Percentiles rank a stretch among this genome's conserved stretches.
Evolutionary conservation across 495 filamentous ascomycete genomes (phyloP).

Genomic region (Penicillium verhagenii): DNA sequence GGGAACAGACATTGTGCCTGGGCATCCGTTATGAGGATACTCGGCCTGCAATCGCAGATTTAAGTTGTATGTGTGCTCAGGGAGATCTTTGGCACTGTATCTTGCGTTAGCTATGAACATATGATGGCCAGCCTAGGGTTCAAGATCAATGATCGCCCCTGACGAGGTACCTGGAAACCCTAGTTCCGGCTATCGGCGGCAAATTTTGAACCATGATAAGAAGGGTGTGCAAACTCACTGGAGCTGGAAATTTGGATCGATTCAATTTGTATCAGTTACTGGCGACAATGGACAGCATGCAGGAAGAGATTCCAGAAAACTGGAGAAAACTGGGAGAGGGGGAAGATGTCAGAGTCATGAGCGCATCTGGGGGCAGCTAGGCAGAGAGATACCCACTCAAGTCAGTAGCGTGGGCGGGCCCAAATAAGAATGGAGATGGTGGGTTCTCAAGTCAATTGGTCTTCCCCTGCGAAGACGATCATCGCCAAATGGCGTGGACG

Average conservation of each 20-base stretch:
- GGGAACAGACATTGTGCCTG: conserved; percentile 23
- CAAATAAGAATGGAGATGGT: conserved; percentile 15
- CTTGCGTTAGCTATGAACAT: conserved; percentile 2
- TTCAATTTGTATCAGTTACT: neutral
- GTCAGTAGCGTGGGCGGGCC: conserved; percentile 16
- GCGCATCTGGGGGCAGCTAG: conserved; percentile 6
- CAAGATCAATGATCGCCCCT: neutral
- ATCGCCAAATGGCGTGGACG: conserved; percentile 8
- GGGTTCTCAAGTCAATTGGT: conserved; percentile 23
- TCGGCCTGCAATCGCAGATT: conserved; percentile 1
- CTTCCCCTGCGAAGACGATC: conserved; percentile 16
- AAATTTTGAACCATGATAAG: neutral
- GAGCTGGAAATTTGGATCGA: neutral
- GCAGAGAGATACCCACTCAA: conserved; percentile 22
- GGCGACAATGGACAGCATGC: neutral
- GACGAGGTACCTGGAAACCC: neutral
- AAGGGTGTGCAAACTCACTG: neutral
- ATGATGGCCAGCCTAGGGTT: neutral
- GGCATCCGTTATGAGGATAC: conserved; percentile 19
- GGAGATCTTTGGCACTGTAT: neutral
- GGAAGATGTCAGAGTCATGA: conserved; percentile 17
- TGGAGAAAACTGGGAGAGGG: conserved; percentile 17
- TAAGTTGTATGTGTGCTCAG: neutral
- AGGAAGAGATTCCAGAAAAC: conserved; percentile 2
- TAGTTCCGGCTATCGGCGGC: neutral